Percentiles rank a stretch among this genome's conserved stretches.
Evolutionary conservation across 2,329 filamentous ascomycete species (phyloP).

Genomic region (Ilyonectria sp.): DNA sequence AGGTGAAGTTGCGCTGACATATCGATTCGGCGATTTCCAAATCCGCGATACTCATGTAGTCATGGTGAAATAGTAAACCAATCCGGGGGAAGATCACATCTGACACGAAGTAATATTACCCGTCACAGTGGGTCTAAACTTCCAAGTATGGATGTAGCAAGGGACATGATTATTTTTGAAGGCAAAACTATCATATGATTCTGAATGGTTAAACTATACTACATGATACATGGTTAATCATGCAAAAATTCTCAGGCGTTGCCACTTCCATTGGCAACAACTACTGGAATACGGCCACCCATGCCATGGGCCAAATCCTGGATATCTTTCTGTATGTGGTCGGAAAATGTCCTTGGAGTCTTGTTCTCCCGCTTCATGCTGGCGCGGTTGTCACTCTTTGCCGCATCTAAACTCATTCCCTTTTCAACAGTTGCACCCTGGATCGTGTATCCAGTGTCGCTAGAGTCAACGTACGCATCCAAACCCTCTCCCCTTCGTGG

Average conservation of each 20-base stretch:
- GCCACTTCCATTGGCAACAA: background rate
- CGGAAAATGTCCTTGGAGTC: background rate
- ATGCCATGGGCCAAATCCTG: background rate
- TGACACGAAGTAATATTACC: too few species aligned
- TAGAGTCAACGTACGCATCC: constrained; percentile 78
- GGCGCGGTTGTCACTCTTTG: background rate
- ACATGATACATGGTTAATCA: too few species aligned
- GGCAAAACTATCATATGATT: too few species aligned
- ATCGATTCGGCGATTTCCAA: too few species aligned
- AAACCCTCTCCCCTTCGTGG: constrained; percentile 76
- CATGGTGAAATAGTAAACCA: too few species aligned
- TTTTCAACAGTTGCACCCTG: constrained; percentile 40
- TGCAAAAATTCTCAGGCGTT: background rate
- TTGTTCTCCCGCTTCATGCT: background rate
- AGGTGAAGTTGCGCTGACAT: too few species aligned
- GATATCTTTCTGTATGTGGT: background rate
- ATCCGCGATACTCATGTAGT: too few species aligned
- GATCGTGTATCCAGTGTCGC: constrained; percentile 73
- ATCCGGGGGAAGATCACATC: too few species aligned
- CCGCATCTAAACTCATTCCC: background rate
- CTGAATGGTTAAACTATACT: too few species aligned
- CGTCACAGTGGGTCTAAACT: too few species aligned
- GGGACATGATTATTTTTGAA: too few species aligned
- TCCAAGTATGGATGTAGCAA: too few species aligned
- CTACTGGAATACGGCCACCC: background rate